Evolutionary conservation across 495 filamentous ascomycete species (phyloP), one percentile per base, ranked within the genome.

Genomic region (Aspergillus heteromorphus): DNA sequence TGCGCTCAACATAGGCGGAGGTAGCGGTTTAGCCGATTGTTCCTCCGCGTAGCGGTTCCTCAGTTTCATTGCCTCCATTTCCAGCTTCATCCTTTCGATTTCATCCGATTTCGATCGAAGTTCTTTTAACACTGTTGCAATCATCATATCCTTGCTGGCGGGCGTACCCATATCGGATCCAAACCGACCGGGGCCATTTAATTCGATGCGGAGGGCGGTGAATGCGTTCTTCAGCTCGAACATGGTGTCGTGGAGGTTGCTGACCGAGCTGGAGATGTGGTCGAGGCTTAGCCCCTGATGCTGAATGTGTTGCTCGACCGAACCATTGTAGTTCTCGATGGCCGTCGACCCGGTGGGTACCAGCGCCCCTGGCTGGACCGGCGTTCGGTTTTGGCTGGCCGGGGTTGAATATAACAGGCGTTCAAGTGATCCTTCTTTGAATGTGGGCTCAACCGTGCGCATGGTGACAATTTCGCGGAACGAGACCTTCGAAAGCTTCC

Each of bases 381-480:
- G 59, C 10, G 41, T 57, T 40, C 56, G 45, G 18, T 68, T 64
- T 53, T 51, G 60, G 41, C 50, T 58, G 6, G 64, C 65, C 16
- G 58, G 53, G 17, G 62, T 34, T 4, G 71, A 58, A 23, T 45
- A 43, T 25, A 73, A 50, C 10, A 70, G 45, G 51, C 59, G 59
- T 41, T 73, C 68, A 51, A 75, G 65, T 0, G 67, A 55, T 21
- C 64, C 69, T 13, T 73, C 68, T 40, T 69, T 71, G 50, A 72
- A 74, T 1, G 67, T 42, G 3, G 74, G 72, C 18, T 76, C 70
- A 0, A 73, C 67, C 4, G 72, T 72, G 48, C 68, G 64, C 74
- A 77, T 77, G 2, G 73, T 73, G 18, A 77, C 69, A 16, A 77
- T 72, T 23, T 77, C 74, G 47, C 73, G 64, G 55, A 74, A 75